Base-by-base conservation (phyloP, 306 rosid genomes). In the Lotus japonicus region DNA sequence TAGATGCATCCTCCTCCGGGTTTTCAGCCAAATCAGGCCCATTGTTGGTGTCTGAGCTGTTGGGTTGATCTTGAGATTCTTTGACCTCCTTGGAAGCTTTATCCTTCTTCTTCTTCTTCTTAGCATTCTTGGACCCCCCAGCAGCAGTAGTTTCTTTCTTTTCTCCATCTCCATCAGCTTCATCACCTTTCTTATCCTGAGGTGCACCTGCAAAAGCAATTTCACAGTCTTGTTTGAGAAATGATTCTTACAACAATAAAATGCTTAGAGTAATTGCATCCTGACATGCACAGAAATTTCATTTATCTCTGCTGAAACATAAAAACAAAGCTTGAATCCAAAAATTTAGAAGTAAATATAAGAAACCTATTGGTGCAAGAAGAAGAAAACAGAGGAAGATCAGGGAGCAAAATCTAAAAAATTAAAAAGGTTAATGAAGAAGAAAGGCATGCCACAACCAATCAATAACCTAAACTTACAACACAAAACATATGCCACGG, bases 51-150 rank as follows among this genome's bases (percentile, higher is more conserved):
- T 74, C 86, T 5, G 86, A 69, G 55, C 57, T 79, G 83, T 80
- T 80, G 43, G 84, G 75, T 38, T 83, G 91, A 60, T 87, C 89
- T 58, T 84, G 85, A 13, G 77, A 60, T 78, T 89, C 96, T 81
- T 86, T 90, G 35, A 11, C 80, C 74, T 94, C 99, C 84, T 94
- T 94, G 16, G 85, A 72, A 48, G 87, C 80, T 71, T 85, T 90
- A 11, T 92, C 97, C 82, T 90, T 94, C 96, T 80, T 94, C 68
- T 94, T 94, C 95, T 90, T 94, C 89, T 90, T 94, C 79, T 84
- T 90, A 50, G 96, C 76, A 48, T 51, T 77, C 72, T 88, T 94
- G 64, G 89, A 76, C 81, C 90, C 92, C 3, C 77, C 51, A 12
- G 78, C 51, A 12, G 78, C 54, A 11, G 21, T 70, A 69, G 46